phyloP scores from a whole-genome alignment of 2,329 filamentous ascomycete species.

The Dryadomyces quercus-mongolicae region DNA sequence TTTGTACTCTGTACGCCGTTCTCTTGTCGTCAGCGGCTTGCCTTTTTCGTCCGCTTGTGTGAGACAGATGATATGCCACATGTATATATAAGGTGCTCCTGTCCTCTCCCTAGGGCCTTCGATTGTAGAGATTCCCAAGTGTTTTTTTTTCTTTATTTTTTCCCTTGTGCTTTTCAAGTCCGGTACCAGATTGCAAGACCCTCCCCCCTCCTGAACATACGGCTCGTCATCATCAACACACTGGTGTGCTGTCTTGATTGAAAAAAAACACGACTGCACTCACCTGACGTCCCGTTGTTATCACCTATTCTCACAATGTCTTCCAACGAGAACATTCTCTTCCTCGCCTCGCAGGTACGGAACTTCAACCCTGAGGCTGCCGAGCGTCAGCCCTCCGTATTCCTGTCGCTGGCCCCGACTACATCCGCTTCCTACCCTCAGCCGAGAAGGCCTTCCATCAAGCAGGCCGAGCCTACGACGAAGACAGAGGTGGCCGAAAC shows the following conservation, averaged over 20 bases:
- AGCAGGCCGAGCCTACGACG: slow-evolving; percentile 10
- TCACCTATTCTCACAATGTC: slow-evolving; percentile 5
- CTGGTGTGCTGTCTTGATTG: no score
- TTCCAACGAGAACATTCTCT: slow-evolving; percentile 9
- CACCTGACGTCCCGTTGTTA: background rate
- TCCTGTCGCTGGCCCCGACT: slow-evolving; percentile 47
- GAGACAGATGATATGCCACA: no score
- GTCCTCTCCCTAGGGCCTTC: background rate
- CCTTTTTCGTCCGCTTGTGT: no score
- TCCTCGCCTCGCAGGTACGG: slow-evolving; percentile 16
- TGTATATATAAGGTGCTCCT: background rate
- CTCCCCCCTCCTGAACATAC: no score
- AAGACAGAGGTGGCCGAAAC: slow-evolving; percentile 14
- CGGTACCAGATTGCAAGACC: no score
- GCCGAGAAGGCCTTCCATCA: slow-evolving; percentile 11
- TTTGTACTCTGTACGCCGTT: no score
- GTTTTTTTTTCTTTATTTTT: background rate
- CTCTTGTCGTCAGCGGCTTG: no score
- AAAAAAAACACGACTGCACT: no score
- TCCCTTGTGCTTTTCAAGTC: background rate
- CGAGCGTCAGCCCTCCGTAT: slow-evolving; percentile 20
- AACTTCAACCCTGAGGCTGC: slow-evolving; percentile 12
- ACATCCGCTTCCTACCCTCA: slow-evolving; percentile 44
- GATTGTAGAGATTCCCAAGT: background rate
- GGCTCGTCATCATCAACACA: no score